Evolutionary conservation across 2,329 filamentous ascomycete species (phyloP).

Genomic region (Pseudogymnoascus sp.): DNA sequence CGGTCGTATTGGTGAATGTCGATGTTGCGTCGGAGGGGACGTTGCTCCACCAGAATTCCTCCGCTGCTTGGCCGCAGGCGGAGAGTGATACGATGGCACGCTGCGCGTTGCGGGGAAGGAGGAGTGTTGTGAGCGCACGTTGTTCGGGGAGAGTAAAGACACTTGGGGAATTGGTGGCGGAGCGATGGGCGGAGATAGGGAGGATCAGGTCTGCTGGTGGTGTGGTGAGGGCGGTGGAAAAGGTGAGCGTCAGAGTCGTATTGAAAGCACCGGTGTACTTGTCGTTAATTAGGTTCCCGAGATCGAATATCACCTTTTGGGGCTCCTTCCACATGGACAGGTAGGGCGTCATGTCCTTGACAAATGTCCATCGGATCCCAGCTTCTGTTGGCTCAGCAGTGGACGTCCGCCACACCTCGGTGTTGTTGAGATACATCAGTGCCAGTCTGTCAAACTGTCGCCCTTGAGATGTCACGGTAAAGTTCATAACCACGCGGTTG

Average conservation of each 20-base stretch:
- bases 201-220: conserved; percentile 52
- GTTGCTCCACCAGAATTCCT: conserved; percentile 85
- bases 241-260: conserved; percentile 64
- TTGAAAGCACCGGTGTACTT: conserved; percentile 68
- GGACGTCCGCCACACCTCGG: conserved; percentile 74
- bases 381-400: conserved; percentile 66
- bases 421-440: conserved; percentile 66
- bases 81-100: conserved; percentile 69
- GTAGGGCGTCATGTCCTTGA: conserved; percentile 71
- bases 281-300: conserved; percentile 63
- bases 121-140: conserved; percentile 48
- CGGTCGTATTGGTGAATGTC: conserved; percentile 49
- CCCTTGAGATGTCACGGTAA: conserved; percentile 63
- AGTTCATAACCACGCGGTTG: conserved; percentile 66
- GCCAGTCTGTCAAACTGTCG: conserved; percentile 70
- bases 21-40: conserved; percentile 53
- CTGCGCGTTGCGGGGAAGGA: conserved; percentile 56
- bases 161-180: conserved; percentile 46
- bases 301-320: conserved; percentile 72
- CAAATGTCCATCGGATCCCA: conserved; percentile 67
- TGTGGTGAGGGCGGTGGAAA: conserved; percentile 45
- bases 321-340: conserved; percentile 56
- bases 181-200: conserved; percentile 51
- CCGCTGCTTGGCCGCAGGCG: conserved; percentile 64
- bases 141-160: conserved; percentile 58